These are phyloP conservation scores for Phoma sp. DNA, from an alignment of 2,329 filamentous ascomycete genomes.

Conservation along the genomic window DNA sequence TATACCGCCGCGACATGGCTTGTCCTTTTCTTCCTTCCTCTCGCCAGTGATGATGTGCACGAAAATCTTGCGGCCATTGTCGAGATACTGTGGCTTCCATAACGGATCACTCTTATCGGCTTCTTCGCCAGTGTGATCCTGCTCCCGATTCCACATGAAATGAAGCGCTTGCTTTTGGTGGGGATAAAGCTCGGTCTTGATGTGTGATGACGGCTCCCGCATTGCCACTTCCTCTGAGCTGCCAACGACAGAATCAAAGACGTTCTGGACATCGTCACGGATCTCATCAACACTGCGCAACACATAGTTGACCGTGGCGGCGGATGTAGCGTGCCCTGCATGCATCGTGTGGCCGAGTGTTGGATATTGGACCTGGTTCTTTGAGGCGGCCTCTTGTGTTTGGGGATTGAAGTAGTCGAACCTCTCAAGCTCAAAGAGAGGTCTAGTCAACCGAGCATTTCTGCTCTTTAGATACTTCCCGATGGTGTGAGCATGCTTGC, in stretches of 20 bases:
- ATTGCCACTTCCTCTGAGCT: conserved; percentile 73
- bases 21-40: conserved; percentile 41
- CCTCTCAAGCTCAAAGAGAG: conserved; percentile 67
- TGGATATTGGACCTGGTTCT: conserved; percentile 22
- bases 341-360: conserved; percentile 17
- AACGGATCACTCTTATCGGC: conserved; percentile 73
- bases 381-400: conserved; percentile 24
- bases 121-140: conserved; percentile 63
- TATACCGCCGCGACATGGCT: conserved; percentile 52
- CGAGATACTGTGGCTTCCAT: conserved; percentile 70
- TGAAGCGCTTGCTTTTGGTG: conserved; percentile 91
- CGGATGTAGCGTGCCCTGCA: conserved; percentile 14
- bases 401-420: conserved; percentile 81
- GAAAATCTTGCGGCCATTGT: conserved; percentile 67
- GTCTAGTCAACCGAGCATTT: conserved; percentile 68
- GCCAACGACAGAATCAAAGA: conserved; percentile 84
- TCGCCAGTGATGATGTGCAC: conserved; percentile 83
- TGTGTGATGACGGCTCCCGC: conserved; percentile 69
- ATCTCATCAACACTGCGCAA: conserved; percentile 73
- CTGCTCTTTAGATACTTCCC: conserved; percentile 71
- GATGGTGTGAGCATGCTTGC: conserved; percentile 67
- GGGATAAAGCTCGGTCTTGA: conserved; percentile 70
- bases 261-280: conserved; percentile 78
- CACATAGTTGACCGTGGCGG: conserved; percentile 22
- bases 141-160: conserved; percentile 84